These are phyloP conservation scores for Poronia punctata DNA, from an alignment of 495 filamentous ascomycete species.

Conservation along the genomic window DNA sequence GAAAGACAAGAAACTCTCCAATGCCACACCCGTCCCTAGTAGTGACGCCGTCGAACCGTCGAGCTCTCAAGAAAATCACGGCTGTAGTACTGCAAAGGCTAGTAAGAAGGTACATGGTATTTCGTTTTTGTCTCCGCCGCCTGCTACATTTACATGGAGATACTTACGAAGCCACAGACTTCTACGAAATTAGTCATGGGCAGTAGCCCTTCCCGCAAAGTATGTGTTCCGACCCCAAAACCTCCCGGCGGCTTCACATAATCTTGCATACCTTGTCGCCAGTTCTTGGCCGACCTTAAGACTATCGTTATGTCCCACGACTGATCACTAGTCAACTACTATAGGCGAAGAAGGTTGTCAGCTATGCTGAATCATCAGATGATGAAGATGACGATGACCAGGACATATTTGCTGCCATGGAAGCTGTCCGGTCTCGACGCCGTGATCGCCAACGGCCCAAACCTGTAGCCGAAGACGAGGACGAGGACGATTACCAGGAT, in stretches of 20 bases:
- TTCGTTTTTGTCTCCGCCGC: conserved; percentile 31
- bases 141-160: conserved; percentile 31
- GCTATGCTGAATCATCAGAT: conserved; percentile 59
- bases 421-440: conserved; percentile 21
- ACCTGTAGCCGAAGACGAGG: conserved; percentile 26
- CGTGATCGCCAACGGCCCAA: conserved; percentile 27
- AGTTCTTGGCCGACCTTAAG: no score
- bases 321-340: conserved; percentile 4
- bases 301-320: not conserved
- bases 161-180: conserved; percentile 18
- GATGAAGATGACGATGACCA: conserved; percentile 57
- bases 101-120: conserved; percentile 34
- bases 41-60: conserved; percentile 58
- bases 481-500: conserved; percentile 70
- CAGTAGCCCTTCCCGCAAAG: conserved; percentile 59
- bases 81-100: conserved; percentile 22
- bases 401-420: conserved; percentile 45
- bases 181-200: conserved; percentile 14
- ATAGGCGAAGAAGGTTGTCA: conserved; percentile 50
- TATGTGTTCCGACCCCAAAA: conserved; percentile 15
- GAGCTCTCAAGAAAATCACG: conserved; percentile 50
- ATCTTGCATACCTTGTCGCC: no score
- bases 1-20: conserved; percentile 32
- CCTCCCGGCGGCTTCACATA: not conserved
- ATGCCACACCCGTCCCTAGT: conserved; percentile 70